Evolutionary conservation across 1,139 yeast species (phyloP), one percentile per base, ranked within the genome.

Genomic region (Blastobotrys indianensis): DNA sequence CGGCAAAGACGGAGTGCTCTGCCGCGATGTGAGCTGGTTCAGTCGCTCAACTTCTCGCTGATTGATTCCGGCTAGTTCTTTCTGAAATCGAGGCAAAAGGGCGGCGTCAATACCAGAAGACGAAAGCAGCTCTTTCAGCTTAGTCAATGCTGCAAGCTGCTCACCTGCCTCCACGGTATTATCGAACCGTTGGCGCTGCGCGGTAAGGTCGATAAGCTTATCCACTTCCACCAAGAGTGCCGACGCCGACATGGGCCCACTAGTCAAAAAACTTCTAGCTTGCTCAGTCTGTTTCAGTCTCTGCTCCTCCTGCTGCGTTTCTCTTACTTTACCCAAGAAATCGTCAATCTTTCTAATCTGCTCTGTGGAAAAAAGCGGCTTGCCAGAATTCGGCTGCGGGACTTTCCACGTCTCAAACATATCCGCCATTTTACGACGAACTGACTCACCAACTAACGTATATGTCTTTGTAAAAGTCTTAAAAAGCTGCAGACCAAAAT

Each of bases 401-500:
- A 55, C 70, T 69, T 85, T 82, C 99, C 99, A 94, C 11, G 96
- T 85, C 60, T 80, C 82, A 66, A 85, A 90, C 53, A 94, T 68
- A 53, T 82, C 82, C 47, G 79, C 80, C 63, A 94, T 69, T 64
- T 83, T 85, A 44, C 76, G 74, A 53, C 97, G 75, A 13, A 82
- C 77, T n/a, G 73, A 67, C 56, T 87, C 95, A 57, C 80, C 82
- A 35, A 85, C 92, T 48, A 83, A 68, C 29, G 87, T 76, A 61
- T 86, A 94, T 2, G 90, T 82, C 52, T 79, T 82, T 23, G 86
- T 80, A 64, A 83, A 92, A 2, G 85, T 69, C 55, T 73, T 77
- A 66, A 74, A 82, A 37, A 87, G 69, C 44, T 80, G 82, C 68
- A 76, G 59, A 4, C 88, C 84, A 61, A 90, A 80, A 50, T 84